These are phyloP conservation scores for Peniophora sp. DNA, from an alignment of 1,284 basidiomycete genomes.

Conservation along the genomic window DNA sequence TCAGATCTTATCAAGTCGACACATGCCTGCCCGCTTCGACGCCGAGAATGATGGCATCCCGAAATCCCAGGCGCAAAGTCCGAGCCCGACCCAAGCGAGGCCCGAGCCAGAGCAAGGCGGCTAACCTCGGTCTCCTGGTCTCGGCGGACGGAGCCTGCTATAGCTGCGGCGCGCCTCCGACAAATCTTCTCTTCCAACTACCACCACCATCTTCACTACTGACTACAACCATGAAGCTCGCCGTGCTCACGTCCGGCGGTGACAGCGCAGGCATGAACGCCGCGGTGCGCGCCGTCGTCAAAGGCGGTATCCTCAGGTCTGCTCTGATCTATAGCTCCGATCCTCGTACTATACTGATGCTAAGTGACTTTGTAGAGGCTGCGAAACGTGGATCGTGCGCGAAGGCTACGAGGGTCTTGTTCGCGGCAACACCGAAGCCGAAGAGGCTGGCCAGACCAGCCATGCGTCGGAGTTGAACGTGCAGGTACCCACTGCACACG, in stretches of 20 bases:
- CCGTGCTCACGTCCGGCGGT: constrained; percentile 92
- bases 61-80: too few relatives aligned
- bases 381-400: constrained; percentile 88
- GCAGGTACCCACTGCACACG: constrained; percentile 4
- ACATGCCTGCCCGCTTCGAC: too few relatives aligned
- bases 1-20: too few relatives aligned
- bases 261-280: constrained; percentile 98
- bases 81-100: too few relatives aligned
- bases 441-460: constrained; percentile 15
- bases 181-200: too few relatives aligned
- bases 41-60: too few relatives aligned
- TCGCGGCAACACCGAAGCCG: constrained; percentile 49
- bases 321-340: constrained; percentile 17
- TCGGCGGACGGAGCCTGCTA: too few relatives aligned
- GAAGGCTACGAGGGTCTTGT: constrained; percentile 98
- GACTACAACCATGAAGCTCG: constrained; percentile 55
- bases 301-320: constrained; percentile 83
- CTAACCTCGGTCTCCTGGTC: too few relatives aligned
- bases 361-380: constrained; percentile 52
- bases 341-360: neutral
- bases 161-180: too few relatives aligned
- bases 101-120: too few relatives aligned
- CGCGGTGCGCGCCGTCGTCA: constrained; percentile 86
- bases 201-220: too few relatives aligned
- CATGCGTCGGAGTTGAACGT: neutral